Evolutionary conservation across 2,329 filamentous ascomycete genomes (phyloP).

Genomic region (Pseudogymnoascus sp.): DNA sequence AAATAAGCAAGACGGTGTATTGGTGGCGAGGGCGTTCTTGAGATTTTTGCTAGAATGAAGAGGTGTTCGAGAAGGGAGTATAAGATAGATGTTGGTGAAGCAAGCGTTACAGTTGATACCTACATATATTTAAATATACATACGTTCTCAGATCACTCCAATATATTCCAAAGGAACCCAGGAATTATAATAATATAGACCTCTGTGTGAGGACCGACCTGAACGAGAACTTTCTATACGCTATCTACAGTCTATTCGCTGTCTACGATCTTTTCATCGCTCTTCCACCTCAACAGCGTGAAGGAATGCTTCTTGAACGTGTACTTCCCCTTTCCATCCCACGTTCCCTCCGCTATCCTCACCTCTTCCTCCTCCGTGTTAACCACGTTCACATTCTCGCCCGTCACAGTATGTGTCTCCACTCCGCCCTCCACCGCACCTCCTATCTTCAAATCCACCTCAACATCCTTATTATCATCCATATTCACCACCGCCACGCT

Average conservation of each 20-base stretch:
- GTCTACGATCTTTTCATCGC: slow-evolving; percentile 25
- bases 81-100: background rate
- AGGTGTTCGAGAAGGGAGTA: background rate
- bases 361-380: slow-evolving; percentile 62
- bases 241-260: slow-evolving; percentile 10
- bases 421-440: slow-evolving; percentile 48
- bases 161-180: too few species aligned
- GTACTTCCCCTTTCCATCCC: slow-evolving; percentile 57
- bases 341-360: slow-evolving; percentile 51
- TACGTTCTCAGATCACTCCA: background rate
- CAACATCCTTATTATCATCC: slow-evolving; percentile 52
- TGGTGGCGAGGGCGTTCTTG: slow-evolving; percentile 67
- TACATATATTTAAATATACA: background rate
- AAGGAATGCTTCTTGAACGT: slow-evolving; percentile 65
- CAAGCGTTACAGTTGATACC: background rate
- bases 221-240: background rate
- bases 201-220: background rate
- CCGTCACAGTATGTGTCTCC: slow-evolving; percentile 58
- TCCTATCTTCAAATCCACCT: slow-evolving; percentile 45
- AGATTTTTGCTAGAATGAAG: slow-evolving; percentile 59
- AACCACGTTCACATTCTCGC: slow-evolving; percentile 47
- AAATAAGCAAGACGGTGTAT: slow-evolving; percentile 71
- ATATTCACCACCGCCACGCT: slow-evolving; percentile 71
- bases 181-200: background rate
- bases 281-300: slow-evolving; percentile 54